Evolutionary conservation across 768 basidiomycete genomes (phyloP), one percentile per base, ranked within the genome.

Genomic region (Termitomyces sp.): DNA sequence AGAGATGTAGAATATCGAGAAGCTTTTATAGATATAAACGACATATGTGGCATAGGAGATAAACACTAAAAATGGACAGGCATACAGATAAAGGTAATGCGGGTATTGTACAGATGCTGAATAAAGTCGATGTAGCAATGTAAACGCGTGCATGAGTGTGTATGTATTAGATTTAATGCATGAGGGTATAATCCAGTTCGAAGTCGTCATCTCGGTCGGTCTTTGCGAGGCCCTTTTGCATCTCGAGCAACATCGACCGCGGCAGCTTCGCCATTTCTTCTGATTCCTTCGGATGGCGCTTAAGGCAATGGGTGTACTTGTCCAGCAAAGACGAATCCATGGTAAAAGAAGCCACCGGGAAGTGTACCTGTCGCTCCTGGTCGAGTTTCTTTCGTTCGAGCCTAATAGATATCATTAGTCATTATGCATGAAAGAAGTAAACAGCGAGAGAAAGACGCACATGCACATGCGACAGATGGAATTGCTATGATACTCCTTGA

Each of bases 391-490:
- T 56, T 42, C 40, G 46, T 40, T 61, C 28, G 16, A 61, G 38
- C 36, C 60, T 61, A 16, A 16, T 1, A 22, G 9, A 9, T 7
- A 15, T 20, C 0, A 12, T 56, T 8, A 22, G 24, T 40, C 7
- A 38, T 16, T 7, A 36, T 20, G 12, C 32, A 16, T 8, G 7
- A 50, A 49, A 18, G 22, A 36, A 11, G 4, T 15, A 6, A 38
- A 50, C 0, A 32, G 18, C 5, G 33, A 50, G 28, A 13, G 24
- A 9, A 28, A 1, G 6, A 56, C 60, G n/a, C 11, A 61, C 60
- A 55, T 56, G 60, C 60, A 61, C 55, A 61, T 51, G 15, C 60
- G 60, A 24, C 60, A 61, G 20, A 61, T 39, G 9, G 40, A 12
- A 16, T 20, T 12, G 16, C 32, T 13, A 35, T 51, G 24, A 11